Base-by-base conservation (phyloP, 345 rosid genomes). In the Euphorbia peplus region DNA sequence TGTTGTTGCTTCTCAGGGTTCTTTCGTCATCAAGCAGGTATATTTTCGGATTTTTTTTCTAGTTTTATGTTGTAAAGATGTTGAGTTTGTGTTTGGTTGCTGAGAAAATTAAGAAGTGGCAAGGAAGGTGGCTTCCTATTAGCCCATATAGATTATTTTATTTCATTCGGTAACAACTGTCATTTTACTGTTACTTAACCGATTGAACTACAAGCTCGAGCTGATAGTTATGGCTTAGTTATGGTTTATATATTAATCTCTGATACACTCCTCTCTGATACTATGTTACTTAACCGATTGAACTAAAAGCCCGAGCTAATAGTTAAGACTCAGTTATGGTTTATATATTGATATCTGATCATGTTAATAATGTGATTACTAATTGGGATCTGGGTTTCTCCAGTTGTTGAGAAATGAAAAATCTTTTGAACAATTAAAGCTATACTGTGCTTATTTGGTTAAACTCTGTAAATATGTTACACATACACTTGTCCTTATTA, bases 1-100 rank as follows among this genome's bases (percentile, higher is more conserved):
- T 73, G 86, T 95, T 28, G 60, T 67, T 29, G 83, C 81, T 67
- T 58, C 89, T 28, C 61, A 84, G 66, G 97, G 89, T 11, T 95
- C 99, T 24, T 70, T 95, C 46, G 92, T 95, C 74, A 73, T 88
- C 87, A 90, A 95, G 83, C 96, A 95, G 97, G 97, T 87, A 39
- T n/a, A 29, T 22, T 7, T 63, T 30, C 5, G 25, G 42, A 21
- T 29, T 64, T 48, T 37, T 25, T 61, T 61, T 52, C 37, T 24
- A 8, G 8, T 30, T 63, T 8, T 58, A 26, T 28, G 4, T 5
- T 4, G 5, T 35, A 29, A 0, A 47, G 39, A 8, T 67, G 22
- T 15, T 65, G 9, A 39, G 10, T 39, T 39, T 39, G 6, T 48
- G 53, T 13, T 48, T 48, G 53, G 53, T 48, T 48, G 18, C 19